phyloP scores from a whole-genome alignment of 1,284 basidiomycete species.

The Ceratobasidium sp. region DNA sequence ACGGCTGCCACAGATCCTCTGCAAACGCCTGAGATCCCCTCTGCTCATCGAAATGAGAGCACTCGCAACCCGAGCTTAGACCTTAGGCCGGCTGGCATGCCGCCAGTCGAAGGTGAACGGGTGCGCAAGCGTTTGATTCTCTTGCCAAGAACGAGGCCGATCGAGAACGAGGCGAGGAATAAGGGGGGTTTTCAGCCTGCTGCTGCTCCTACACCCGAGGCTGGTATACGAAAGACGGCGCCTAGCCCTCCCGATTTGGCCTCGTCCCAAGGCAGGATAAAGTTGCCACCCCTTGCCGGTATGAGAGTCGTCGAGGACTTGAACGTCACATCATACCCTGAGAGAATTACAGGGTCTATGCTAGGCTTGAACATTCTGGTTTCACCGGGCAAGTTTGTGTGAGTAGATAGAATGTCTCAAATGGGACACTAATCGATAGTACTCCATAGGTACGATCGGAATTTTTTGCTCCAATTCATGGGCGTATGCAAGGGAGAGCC shows the following conservation, averaged over 20 bases:
- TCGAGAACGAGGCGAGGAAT: constrained; percentile 56
- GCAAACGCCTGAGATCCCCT: constrained; percentile 27
- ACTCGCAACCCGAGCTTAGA: constrained; percentile 68
- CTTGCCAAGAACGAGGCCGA: constrained; percentile 70
- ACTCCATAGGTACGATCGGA: too few relatives aligned
- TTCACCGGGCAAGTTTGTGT: too few relatives aligned
- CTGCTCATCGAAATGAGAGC: constrained; percentile 62
- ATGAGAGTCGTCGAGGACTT: constrained; percentile 80
- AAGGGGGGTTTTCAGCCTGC: constrained; percentile 57
- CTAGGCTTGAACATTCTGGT: too few relatives aligned
- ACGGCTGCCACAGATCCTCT: too few relatives aligned
- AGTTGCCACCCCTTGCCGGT: constrained; percentile 52
- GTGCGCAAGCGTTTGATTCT: constrained; percentile 83
- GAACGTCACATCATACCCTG: constrained; percentile 83
- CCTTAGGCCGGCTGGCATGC: constrained; percentile 56
- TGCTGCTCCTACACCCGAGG: constrained; percentile 71
- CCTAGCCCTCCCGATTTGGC: too few relatives aligned
- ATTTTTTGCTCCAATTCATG: too few relatives aligned
- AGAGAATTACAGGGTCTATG: constrained; percentile 66
- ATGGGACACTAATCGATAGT: too few relatives aligned
- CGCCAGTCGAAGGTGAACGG: constrained; percentile 61
- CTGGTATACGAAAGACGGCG: constrained; percentile 78
- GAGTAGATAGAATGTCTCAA: too few relatives aligned
- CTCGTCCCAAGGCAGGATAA: constrained; percentile 71
- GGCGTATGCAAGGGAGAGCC: too few relatives aligned